phyloP scores from a whole-genome alignment of 345 rosid species.

The Populus nigra region DNA sequence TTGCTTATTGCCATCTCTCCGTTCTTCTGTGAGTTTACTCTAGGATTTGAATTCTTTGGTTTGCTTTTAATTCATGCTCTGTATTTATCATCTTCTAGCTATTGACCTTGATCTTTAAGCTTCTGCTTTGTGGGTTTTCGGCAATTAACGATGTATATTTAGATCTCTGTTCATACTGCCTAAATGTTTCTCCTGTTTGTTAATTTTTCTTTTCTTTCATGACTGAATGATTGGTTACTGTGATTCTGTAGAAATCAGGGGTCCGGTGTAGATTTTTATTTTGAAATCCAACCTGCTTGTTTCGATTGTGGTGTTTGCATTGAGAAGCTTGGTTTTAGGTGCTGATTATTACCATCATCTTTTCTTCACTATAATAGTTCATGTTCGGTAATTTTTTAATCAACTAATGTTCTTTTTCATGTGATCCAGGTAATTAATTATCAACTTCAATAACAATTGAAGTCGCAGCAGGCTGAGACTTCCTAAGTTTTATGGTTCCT shows the following conservation, averaged over 20 bases:
- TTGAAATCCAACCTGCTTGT: background rate
- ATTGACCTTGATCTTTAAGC: constrained; percentile 1
- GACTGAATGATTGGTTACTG: background rate
- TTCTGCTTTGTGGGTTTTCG: background rate
- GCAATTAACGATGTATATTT: background rate
- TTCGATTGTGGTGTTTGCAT: background rate
- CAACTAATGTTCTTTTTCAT: constrained; percentile 1
- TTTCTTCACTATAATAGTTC: background rate
- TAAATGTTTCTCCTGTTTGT: background rate
- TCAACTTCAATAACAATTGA: constrained; percentile 47
- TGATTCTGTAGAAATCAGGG: background rate
- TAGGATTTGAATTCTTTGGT: background rate
- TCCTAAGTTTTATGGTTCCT: constrained; percentile 36
- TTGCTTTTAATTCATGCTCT: background rate
- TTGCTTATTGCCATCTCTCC: background rate
- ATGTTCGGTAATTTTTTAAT: background rate
- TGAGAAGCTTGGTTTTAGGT: background rate
- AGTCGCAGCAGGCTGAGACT: constrained; percentile 62
- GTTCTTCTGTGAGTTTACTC: background rate
- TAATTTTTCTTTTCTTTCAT: background rate
- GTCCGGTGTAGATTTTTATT: background rate
- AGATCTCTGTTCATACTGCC: background rate
- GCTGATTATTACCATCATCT: background rate
- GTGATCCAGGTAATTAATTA: constrained; percentile 27
- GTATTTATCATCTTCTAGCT: background rate